phyloP scores from a whole-genome alignment of 495 filamentous ascomycete genomes.

The Lasiosphaeria hispida region DNA sequence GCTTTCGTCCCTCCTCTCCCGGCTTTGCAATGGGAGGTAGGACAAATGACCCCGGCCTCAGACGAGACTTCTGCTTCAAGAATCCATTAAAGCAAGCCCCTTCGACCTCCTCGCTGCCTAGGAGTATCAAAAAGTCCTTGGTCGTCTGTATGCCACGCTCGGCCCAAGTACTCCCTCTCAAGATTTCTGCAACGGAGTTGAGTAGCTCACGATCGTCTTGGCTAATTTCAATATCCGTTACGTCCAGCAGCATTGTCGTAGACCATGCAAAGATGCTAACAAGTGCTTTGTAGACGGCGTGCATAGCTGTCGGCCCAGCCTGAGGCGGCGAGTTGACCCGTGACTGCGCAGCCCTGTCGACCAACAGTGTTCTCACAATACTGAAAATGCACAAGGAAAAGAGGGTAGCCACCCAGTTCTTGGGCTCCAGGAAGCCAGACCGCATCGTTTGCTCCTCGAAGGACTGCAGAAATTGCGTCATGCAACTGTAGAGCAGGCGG shows the following conservation, averaged over 20 bases:
- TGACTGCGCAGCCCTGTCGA: constrained; percentile 40
- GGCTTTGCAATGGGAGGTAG: constrained; percentile 33
- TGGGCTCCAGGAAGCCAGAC: constrained; percentile 34
- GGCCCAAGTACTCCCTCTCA: constrained; percentile 43
- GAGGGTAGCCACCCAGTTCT: constrained; percentile 46
- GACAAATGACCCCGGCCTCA: constrained; percentile 26
- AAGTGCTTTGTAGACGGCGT: constrained; percentile 47
- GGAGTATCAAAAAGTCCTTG: constrained; percentile 43
- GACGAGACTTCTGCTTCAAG: constrained; percentile 40
- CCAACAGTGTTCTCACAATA: constrained; percentile 46
- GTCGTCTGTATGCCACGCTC: constrained; percentile 41
- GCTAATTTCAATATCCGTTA: constrained; percentile 31
- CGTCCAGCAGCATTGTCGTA: constrained; percentile 43
- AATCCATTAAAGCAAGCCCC: constrained; percentile 44
- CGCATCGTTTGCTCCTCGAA: constrained; percentile 43
- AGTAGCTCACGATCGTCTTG: constrained; percentile 38
- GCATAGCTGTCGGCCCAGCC: constrained; percentile 37
- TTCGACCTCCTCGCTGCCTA: constrained; percentile 44
- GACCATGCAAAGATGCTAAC: constrained; percentile 44
- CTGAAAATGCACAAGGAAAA: constrained; percentile 51
- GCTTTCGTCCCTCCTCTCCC: constrained; percentile 37
- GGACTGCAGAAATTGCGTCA: constrained; percentile 47
- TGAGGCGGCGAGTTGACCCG: constrained; percentile 34
- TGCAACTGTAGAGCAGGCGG: constrained; percentile 46
- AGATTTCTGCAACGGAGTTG: constrained; percentile 26